Evolutionary conservation across 192 early-diverging fungal species (phyloP).

Genomic region (Entomortierella beljakovae): DNA sequence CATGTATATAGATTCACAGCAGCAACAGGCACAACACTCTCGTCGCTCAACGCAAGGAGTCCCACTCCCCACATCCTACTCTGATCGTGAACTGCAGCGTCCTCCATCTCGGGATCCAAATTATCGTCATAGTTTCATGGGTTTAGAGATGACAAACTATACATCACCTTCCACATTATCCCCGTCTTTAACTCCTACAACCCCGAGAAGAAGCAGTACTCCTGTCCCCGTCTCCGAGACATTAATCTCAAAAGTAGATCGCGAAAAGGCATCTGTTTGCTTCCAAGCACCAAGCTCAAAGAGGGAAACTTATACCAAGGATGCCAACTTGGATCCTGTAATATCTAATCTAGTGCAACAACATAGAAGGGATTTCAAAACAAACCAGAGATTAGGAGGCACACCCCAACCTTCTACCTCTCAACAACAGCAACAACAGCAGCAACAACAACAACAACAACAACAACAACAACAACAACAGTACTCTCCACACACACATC

Average conservation of each 20-base stretch:
- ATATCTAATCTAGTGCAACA: conserved; percentile 42
- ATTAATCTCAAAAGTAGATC: conserved; percentile 34
- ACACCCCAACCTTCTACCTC: conserved; percentile 6
- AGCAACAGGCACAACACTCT: conserved; percentile 7
- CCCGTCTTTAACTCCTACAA: not conserved
- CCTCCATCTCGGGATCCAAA: conserved; percentile 8
- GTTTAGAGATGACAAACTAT: conserved; percentile 6
- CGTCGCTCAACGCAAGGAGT: not conserved
- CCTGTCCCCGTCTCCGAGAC: conserved; percentile 13
- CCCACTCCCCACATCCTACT: conserved; percentile 20
- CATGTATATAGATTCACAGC: conserved; percentile 24
- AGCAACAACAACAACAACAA: conserved; percentile 8
- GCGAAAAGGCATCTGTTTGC: conserved; percentile 39
- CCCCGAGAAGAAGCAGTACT: conserved; percentile 23
- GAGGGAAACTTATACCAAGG: conserved; percentile 26
- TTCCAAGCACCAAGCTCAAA: conserved; percentile 33
- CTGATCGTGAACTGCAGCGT: conserved; percentile 11
- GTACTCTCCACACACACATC: conserved; percentile 1
- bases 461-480: conserved; percentile 9
- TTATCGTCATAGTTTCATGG: conserved; percentile 34
- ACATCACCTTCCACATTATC: not conserved
- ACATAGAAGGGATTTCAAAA: conserved; percentile 47
- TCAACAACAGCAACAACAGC: not conserved
- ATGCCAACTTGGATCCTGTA: conserved; percentile 34
- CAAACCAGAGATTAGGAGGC: conserved; percentile 41